Conservation (phyloP, 495 filamentous ascomycete species). For the Aspergillus sclerotioniger region DNA sequence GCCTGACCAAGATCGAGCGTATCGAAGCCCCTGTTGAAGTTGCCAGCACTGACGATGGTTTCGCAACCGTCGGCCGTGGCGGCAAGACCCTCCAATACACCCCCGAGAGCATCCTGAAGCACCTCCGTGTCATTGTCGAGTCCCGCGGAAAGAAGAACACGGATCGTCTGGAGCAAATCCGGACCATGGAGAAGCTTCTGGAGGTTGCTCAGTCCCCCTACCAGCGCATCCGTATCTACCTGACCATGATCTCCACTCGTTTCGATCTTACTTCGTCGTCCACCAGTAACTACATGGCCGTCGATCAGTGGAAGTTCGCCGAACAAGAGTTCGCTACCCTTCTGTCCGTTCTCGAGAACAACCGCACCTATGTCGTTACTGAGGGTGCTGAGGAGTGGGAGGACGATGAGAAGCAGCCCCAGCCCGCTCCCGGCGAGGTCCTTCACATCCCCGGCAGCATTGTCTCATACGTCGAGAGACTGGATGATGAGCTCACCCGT, state of each 20-base stretch:
- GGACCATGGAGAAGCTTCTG: conserved; percentile 92
- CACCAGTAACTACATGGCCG: conserved; percentile 78
- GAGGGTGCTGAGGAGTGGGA: conserved; percentile 98
- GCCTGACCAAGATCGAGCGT: conserved; percentile 44
- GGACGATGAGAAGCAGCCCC: conserved; percentile 90
- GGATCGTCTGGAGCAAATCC: conserved; percentile 89
- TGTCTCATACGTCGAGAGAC: conserved; percentile 89
- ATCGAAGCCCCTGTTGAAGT: conserved; percentile 43
- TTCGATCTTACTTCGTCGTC: conserved; percentile 87
- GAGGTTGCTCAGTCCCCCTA: conserved; percentile 88
- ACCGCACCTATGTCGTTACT: conserved; percentile 75
- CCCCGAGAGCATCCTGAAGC: conserved; percentile 96
- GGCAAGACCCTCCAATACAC: conserved; percentile 87
- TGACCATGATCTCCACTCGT: conserved; percentile 88
- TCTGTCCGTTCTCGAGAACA: conserved; percentile 73
- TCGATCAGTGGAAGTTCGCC: conserved; percentile 95
- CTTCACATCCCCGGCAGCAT: conserved; percentile 90
- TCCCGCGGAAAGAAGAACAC: conserved; percentile 98
- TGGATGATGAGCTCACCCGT: conserved; percentile 96
- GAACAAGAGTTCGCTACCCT: conserved; percentile 79
- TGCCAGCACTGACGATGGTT: conserved; percentile 77
- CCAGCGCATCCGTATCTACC: conserved; percentile 88
- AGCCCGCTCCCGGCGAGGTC: conserved; percentile 65
- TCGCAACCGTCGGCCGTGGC: conserved; percentile 79
- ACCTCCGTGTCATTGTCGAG: conserved; percentile 88